Conservation (phyloP, 2,329 filamentous ascomycete genomes). For the Amphichorda felina region DNA sequence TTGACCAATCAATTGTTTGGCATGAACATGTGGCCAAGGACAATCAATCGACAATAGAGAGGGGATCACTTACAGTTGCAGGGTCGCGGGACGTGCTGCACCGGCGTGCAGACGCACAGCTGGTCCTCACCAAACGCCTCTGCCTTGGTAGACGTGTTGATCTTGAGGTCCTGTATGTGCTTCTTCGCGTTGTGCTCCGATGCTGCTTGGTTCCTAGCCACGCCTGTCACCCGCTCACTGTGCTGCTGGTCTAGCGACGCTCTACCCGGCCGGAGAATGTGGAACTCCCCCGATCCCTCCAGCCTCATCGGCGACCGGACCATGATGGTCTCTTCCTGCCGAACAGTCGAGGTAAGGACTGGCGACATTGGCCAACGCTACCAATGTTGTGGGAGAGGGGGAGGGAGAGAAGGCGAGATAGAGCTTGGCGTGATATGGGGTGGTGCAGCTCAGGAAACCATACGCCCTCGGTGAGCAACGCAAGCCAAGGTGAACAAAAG, state of each 20-base stretch:
- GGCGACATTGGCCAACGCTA: conserved; percentile 1
- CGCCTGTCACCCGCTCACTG: neutral
- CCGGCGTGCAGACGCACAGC: conserved; percentile 45
- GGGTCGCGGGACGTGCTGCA: conserved; percentile 45
- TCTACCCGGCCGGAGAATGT: neutral
- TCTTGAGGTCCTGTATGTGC: conserved; percentile 15
- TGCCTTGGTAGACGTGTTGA: conserved; percentile 14
- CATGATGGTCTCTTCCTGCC: conserved; percentile 2
- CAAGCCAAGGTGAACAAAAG: neutral
- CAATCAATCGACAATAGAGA: too few relatives aligned
- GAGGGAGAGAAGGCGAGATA: neutral
- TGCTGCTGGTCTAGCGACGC: neutral
- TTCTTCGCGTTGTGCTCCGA: conserved; percentile 33
- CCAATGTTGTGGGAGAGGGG: neutral
- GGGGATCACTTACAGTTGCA: conserved; percentile 49
- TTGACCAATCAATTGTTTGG: too few relatives aligned
- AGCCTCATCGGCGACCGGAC: conserved; percentile 2
- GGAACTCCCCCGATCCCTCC: neutral
- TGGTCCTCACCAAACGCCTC: conserved; percentile 21
- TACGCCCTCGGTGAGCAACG: too few relatives aligned
- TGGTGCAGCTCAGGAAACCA: neutral
- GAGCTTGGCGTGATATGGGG: neutral
- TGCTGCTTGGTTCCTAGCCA: conserved; percentile 28
- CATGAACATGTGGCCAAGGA: too few relatives aligned
- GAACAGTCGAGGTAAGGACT: conserved; percentile 1